phyloP scores from a whole-genome alignment of 345 rosid species.

The Salix koriyanagi region DNA sequence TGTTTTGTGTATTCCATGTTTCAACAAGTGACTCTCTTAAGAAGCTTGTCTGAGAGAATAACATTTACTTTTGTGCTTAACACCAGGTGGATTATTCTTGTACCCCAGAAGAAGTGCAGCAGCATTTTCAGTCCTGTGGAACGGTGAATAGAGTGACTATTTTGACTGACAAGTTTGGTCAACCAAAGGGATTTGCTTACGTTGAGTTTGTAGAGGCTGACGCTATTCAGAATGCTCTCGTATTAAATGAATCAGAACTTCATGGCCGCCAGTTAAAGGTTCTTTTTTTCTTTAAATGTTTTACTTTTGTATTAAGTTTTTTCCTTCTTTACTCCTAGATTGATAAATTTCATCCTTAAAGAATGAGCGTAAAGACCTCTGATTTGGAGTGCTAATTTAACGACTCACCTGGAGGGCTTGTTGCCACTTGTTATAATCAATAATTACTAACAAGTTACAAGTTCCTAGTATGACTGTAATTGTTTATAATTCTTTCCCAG shows the following conservation, averaged over 20 bases:
- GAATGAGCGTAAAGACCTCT: neutral
- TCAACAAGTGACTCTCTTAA: neutral
- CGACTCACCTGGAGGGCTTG: neutral
- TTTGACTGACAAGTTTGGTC: constrained; percentile 98
- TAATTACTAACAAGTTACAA: neutral
- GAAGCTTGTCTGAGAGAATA: neutral
- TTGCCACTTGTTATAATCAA: neutral
- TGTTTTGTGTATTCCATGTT: neutral
- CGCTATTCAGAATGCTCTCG: constrained; percentile 91
- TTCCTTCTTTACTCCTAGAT: neutral
- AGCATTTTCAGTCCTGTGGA: constrained; percentile 98
- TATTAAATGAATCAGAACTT: constrained; percentile 87
- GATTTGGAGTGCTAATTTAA: neutral
- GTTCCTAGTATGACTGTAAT: constrained; percentile 2
- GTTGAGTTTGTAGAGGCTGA: constrained; percentile 94
- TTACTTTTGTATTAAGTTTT: neutral
- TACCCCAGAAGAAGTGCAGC: constrained; percentile 98
- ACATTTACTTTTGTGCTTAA: constrained; percentile 14
- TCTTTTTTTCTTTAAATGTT: neutral
- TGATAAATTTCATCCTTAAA: neutral
- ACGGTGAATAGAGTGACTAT: constrained; percentile 95
- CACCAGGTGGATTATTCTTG: constrained; percentile 92
- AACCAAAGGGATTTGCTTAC: constrained; percentile 97
- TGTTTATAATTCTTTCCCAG: constrained; percentile 34
- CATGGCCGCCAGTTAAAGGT: constrained; percentile 99